Percentiles rank a stretch among this genome's conserved stretches.
Evolutionary conservation across 1,139 yeast genomes (phyloP).

Genomic region (Saccharomycopsis phalli): DNA sequence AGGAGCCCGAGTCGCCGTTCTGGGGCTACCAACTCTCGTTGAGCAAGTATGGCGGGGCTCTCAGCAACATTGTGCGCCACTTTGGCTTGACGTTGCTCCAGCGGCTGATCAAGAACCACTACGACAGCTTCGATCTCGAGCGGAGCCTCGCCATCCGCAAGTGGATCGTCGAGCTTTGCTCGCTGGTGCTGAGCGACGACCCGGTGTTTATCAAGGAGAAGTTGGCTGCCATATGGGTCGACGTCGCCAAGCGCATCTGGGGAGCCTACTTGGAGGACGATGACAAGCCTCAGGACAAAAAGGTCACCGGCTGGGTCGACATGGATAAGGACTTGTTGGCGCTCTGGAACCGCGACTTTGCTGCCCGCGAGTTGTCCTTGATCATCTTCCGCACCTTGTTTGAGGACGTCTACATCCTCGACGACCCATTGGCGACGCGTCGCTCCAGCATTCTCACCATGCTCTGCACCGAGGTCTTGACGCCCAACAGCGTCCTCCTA

Average conservation of each 20-base stretch:
- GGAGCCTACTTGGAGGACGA: conserved; percentile 41
- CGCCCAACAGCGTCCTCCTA: conserved; percentile 59
- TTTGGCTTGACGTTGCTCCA: conserved; percentile 80
- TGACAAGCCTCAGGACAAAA: conserved; percentile 27
- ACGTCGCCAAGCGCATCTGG: conserved; percentile 90
- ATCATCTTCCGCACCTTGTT: conserved; percentile 77
- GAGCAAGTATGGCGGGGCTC: conserved; percentile 50
- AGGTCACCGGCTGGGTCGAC: conserved; percentile 71
- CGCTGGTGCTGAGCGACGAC: conserved; percentile 49
- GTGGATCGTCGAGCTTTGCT: conserved; percentile 78
- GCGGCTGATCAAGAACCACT: conserved; percentile 50
- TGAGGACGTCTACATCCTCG: conserved; percentile 89
- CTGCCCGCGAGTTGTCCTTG: conserved; percentile 66
- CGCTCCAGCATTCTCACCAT: conserved; percentile 74
- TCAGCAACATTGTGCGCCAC: conserved; percentile 71
- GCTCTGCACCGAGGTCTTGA: conserved; percentile 71
- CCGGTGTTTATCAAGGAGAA: conserved; percentile 90
- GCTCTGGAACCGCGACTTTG: conserved; percentile 60
- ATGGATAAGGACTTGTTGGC: conserved; percentile 75
- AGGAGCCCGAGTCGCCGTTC: conserved; percentile 73
- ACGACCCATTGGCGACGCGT: conserved; percentile 82
- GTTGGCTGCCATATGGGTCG: conserved; percentile 84
- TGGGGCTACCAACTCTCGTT: conserved; percentile 89
- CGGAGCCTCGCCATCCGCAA: conserved; percentile 61
- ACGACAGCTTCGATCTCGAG: conserved; percentile 50